These are phyloP conservation scores for Liriodendron chinense DNA, from an alignment of 164 flowering plant genomes.

Conservation along the genomic window DNA sequence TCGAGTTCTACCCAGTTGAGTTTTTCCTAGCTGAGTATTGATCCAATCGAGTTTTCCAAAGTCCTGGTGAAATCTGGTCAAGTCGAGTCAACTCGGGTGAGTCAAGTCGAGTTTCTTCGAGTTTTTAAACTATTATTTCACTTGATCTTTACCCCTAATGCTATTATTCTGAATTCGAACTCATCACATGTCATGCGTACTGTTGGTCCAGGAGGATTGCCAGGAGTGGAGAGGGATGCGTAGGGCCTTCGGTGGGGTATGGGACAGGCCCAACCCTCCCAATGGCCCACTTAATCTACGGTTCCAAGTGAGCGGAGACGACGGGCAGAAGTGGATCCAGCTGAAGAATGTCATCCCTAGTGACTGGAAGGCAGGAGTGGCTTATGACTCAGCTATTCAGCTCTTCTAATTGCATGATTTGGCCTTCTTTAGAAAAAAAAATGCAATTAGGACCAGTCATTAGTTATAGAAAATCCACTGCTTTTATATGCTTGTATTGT, in stretches of 20 bases:
- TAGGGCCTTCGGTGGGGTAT: conserved; percentile 52
- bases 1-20: no score
- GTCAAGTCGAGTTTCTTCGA: no score
- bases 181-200: neutral
- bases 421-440: no score
- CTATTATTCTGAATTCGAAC: neutral
- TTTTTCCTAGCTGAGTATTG: no score
- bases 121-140: no score
- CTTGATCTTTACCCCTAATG: no score
- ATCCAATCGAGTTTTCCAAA: no score
- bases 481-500: no score
- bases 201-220: conserved; percentile 48
- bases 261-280: conserved; percentile 41
- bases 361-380: conserved; percentile 69
- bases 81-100: no score
- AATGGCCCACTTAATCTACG: conserved; percentile 41
- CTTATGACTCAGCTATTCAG: conserved; percentile 54
- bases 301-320: conserved; percentile 42
- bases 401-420: conserved; percentile 23
- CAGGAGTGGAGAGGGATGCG: conserved; percentile 68
- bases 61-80: no score
- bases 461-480: no score
- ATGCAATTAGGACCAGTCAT: no score
- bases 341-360: conserved; percentile 42
- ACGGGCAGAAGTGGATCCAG: conserved; percentile 39